Evolutionary conservation across 495 filamentous ascomycete species (phyloP).

Genomic region (Penicillium subrubescens): DNA sequence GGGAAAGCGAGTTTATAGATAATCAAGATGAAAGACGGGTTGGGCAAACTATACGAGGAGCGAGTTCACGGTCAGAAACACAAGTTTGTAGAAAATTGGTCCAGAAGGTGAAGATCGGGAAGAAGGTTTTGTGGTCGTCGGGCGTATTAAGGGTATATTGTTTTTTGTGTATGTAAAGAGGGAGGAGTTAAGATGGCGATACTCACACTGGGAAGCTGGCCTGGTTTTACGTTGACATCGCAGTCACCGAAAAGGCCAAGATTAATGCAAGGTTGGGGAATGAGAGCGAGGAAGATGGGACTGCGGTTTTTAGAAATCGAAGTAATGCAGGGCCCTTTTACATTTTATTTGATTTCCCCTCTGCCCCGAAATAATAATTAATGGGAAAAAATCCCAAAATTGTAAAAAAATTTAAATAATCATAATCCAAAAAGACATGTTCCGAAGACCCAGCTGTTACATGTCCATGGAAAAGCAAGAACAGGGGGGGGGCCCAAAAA

Average conservation of each 20-base stretch:
- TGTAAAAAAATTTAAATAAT: not conserved
- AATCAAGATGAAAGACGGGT: not conserved
- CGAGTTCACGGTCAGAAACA: not conserved
- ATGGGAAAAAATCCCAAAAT: not conserved
- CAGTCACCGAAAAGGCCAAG: constrained; percentile 21
- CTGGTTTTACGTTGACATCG: constrained; percentile 34
- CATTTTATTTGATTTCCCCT: constrained; percentile 22
- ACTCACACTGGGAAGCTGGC: constrained; percentile 24
- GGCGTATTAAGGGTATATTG: not conserved
- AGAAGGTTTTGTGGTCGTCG: not conserved
- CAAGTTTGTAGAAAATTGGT: not conserved
- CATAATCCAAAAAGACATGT: constrained; percentile 19
- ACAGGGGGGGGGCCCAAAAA: constrained; percentile 41
- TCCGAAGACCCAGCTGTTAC: constrained; percentile 28
- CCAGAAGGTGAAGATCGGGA: not conserved
- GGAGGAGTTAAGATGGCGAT: not conserved
- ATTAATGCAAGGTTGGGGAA: constrained; percentile 38
- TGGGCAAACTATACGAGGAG: not conserved
- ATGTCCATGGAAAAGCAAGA: constrained; percentile 38
- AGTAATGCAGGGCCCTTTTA: constrained; percentile 32
- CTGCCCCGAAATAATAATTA: not conserved
- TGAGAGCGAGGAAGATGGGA: constrained; percentile 22
- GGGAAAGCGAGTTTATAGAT: not conserved
- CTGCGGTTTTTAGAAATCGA: constrained; percentile 17
- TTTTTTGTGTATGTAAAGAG: not conserved